Evolutionary conservation across 2,329 filamentous ascomycete species (phyloP).

Genomic region (Arthrinium phaeospermum): DNA sequence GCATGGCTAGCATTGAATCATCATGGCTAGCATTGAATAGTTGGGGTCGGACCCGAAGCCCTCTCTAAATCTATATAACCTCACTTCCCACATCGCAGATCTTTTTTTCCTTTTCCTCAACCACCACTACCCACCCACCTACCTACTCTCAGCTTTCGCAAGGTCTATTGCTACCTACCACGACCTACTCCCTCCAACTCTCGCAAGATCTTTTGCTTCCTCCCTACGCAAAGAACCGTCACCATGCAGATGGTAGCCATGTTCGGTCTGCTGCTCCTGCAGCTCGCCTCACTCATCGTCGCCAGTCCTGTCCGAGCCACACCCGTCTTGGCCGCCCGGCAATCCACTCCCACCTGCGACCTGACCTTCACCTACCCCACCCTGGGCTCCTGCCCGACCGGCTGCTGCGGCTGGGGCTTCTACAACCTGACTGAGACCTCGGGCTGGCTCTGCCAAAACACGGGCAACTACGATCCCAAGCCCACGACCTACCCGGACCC

Average conservation of each 20-base stretch:
- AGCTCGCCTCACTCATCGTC: neutral
- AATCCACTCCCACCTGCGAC: neutral
- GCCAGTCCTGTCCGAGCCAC: neutral
- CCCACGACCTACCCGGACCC: neutral
- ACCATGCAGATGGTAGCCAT: neutral
- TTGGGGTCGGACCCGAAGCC: neutral
- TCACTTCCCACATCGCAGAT: neutral
- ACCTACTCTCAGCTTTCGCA: neutral
- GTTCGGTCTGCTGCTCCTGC: constrained; percentile 5
- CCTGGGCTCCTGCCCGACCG: neutral
- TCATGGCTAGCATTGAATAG: neutral
- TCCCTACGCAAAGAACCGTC: neutral
- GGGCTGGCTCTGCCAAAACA: neutral
- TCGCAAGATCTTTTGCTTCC: neutral
- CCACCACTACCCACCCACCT: neutral
- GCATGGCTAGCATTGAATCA: too few species aligned
- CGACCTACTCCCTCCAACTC: neutral
- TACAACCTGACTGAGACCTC: neutral
- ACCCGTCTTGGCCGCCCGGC: neutral
- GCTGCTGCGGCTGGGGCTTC: constrained; percentile 18
- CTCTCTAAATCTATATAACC: neutral
- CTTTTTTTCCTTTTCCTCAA: neutral
- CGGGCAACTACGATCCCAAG: neutral
- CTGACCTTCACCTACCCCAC: neutral
- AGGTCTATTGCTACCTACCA: neutral